These are phyloP conservation scores for Apiotrichum veenhuisii DNA, from an alignment of 1,284 basidiomycete species.

Conservation along the genomic window DNA sequence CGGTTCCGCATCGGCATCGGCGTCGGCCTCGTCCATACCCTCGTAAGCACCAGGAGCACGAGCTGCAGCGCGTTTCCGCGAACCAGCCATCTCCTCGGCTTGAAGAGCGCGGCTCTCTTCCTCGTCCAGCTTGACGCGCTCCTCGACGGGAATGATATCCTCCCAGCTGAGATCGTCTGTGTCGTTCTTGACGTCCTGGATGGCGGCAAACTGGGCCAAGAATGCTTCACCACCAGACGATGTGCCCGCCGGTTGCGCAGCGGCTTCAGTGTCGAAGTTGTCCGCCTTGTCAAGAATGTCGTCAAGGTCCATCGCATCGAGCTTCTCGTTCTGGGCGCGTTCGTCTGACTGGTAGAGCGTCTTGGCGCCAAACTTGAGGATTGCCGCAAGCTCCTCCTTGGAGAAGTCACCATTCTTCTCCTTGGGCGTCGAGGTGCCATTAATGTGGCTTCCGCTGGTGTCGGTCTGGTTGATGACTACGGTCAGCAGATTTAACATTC, in stretches of 20 bases:
- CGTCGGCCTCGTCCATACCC: slow-evolving; percentile 81
- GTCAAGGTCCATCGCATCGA: slow-evolving; percentile 98
- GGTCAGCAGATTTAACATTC: slow-evolving; percentile 14
- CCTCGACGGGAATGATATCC: slow-evolving; percentile 94
- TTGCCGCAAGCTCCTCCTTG: slow-evolving; percentile 97
- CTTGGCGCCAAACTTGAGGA: slow-evolving; percentile 97
- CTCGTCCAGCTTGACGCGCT: slow-evolving; percentile 77
- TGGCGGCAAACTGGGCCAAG: slow-evolving; percentile 89
- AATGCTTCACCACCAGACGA: slow-evolving; percentile 96
- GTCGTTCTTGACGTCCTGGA: slow-evolving; percentile 91
- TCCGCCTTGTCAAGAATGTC: slow-evolving; percentile 96
- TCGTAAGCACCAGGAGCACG: slow-evolving; percentile 69
- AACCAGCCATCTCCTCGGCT: slow-evolving; percentile 53
- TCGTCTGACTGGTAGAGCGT: slow-evolving; percentile 99
- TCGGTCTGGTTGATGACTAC: slow-evolving; percentile 99
- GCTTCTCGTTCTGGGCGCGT: slow-evolving; percentile 84
- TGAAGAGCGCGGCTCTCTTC: slow-evolving; percentile 58
- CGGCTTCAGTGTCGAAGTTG: slow-evolving; percentile 91
- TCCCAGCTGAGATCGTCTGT: slow-evolving; percentile 86
- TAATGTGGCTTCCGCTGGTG: slow-evolving; percentile 93
- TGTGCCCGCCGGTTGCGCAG: slow-evolving; percentile 71
- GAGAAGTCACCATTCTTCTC: slow-evolving; percentile 76
- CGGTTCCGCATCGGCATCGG: slow-evolving; percentile 56
- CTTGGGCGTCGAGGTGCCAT: slow-evolving; percentile 72
- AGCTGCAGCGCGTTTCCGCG: slow-evolving; percentile 78